phyloP scores from a whole-genome alignment of 2,329 filamentous ascomycete species.

The Verticillium nonalfalfae region DNA sequence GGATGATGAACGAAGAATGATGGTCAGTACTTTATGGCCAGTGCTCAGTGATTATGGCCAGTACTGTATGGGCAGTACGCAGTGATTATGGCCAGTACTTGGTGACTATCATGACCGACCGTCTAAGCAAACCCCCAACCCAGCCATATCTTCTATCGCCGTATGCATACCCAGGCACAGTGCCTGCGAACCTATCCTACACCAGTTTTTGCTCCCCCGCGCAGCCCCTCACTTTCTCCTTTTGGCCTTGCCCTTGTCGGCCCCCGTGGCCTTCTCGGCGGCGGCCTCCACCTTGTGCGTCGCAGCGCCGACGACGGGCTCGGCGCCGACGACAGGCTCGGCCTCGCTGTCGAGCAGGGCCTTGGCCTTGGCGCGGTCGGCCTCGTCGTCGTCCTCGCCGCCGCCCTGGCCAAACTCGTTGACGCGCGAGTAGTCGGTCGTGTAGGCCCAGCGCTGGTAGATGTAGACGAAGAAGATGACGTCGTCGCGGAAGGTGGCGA shows the following conservation, averaged over 20 bases:
- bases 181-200: no score
- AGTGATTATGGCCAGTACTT: no score
- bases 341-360: conserved; percentile 22
- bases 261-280: conserved; percentile 39
- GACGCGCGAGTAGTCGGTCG: conserved; percentile 82
- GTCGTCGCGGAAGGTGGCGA: conserved; percentile 90
- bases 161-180: no score
- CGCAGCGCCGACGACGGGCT: conserved; percentile 20
- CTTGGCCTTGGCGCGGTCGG: conserved; percentile 26
- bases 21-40: no score
- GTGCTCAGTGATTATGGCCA: no score
- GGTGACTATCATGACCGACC: no score
- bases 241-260: conserved; percentile 37
- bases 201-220: no score
- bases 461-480: conserved; percentile 98
- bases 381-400: conserved; percentile 68
- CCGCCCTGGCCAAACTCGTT: conserved; percentile 98
- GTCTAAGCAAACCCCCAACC: no score
- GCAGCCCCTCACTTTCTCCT: conserved; percentile 30
- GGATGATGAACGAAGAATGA: no score
- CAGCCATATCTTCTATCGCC: no score
- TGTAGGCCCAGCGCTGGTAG: conserved; percentile 92
- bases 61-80: no score
- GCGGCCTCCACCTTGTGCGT: conserved; percentile 20
- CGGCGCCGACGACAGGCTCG: no score